These are phyloP conservation scores for Sungouiozyma intestinalis DNA, from an alignment of 805 yeast species.

Conservation along the genomic window DNA sequence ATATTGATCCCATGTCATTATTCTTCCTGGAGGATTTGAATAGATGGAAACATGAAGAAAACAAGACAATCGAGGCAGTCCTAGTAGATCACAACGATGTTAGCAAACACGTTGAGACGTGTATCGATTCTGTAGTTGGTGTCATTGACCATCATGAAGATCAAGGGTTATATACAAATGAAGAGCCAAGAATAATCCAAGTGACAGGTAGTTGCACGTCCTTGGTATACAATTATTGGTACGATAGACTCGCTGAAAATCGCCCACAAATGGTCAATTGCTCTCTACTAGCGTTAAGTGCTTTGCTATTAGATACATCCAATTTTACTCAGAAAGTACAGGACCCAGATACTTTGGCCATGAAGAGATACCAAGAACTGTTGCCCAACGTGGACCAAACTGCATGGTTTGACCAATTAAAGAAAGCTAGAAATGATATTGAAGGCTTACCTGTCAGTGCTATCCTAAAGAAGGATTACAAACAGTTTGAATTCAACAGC, in stretches of 20 bases:
- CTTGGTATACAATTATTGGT: constrained; percentile 59
- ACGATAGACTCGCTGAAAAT: constrained; percentile 12
- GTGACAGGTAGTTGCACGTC: constrained; percentile 73
- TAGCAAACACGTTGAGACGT: constrained; percentile 36
- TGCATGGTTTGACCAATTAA: constrained; percentile 28
- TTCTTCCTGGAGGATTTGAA: constrained; percentile 59
- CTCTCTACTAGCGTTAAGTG: constrained; percentile 46
- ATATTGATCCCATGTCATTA: constrained; percentile 33
- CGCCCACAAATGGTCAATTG: constrained; percentile 25
- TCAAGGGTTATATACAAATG: constrained; percentile 38
- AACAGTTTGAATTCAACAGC: constrained; percentile 44
- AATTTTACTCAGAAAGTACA: constrained; percentile 58
- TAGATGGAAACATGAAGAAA: constrained; percentile 5
- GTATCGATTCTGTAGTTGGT: constrained; percentile 35
- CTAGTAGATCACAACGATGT: constrained; percentile 78
- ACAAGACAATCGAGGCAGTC: constrained; percentile 32
- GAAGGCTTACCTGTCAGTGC: constrained; percentile 49
- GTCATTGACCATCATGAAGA: constrained; percentile 89
- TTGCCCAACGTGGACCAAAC: constrained; percentile 9
- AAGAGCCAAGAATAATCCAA: constrained; percentile 51
- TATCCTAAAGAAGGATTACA: constrained; percentile 74
- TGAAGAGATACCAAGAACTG: constrained; percentile 29
- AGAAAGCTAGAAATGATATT: constrained; percentile 50
- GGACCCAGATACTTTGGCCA: constrained; percentile 41
- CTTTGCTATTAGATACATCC: constrained; percentile 68